Evolutionary conservation across 176 grass and related monocot species (phyloP).

Genomic region (Aegilops bicornis): DNA sequence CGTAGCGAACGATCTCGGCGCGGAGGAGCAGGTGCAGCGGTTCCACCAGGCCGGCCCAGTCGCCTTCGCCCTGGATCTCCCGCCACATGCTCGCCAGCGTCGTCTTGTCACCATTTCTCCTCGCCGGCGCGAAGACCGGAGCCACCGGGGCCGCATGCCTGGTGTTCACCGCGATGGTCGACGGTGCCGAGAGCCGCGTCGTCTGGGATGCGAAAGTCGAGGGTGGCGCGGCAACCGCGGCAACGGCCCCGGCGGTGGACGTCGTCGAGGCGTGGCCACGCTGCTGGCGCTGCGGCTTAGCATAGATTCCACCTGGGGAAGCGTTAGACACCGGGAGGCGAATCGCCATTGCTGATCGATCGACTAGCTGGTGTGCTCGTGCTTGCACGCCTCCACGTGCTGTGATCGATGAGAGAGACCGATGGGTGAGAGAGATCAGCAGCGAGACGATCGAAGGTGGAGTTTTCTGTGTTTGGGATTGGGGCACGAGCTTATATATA

Average conservation of each 20-base stretch:
- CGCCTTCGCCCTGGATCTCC: constrained; percentile 57
- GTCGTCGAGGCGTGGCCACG: background rate
- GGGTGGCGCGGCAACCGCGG: background rate
- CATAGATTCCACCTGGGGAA: background rate
- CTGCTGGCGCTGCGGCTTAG: background rate
- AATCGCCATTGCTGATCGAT: constrained; percentile 15
- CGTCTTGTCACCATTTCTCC: background rate
- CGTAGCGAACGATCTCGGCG: constrained; percentile 72
- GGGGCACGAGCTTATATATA: constrained; percentile 41
- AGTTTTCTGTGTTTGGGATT: background rate
- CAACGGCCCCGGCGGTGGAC: constrained; percentile 15
- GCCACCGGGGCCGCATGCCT: background rate
- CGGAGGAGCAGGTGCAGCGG: constrained; percentile 70
- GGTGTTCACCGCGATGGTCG: background rate
- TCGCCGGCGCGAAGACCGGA: background rate
- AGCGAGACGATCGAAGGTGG: background rate
- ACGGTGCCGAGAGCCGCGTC: constrained; percentile 1
- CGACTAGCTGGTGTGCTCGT: background rate
- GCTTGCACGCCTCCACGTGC: too few relatives aligned
- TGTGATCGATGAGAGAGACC: background rate
- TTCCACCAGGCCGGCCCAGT: constrained; percentile 63
- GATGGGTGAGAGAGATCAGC: background rate
- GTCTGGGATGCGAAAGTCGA: constrained; percentile 15
- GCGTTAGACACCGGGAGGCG: constrained; percentile 2
- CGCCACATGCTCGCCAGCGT: constrained; percentile 53